Base-by-base conservation (phyloP, 495 filamentous ascomycete species). In the Penicillium bialowiezense region DNA sequence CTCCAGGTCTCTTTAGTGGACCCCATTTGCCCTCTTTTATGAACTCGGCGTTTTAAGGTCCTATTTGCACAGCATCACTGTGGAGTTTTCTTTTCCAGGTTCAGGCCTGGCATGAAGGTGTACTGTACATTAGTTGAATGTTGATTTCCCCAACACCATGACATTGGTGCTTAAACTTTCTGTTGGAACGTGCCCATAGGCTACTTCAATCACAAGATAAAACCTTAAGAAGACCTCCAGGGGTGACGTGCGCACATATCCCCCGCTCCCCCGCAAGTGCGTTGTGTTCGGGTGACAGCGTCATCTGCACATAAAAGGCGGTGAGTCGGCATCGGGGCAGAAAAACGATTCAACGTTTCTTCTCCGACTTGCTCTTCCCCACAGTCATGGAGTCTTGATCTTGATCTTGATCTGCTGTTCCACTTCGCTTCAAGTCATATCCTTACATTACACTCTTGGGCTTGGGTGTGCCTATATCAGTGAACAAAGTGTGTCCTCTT, bases 51-150 rank as follows among this genome's bases (percentile, higher is more conserved):
- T 60, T n/a, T 63, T 47, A 21, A 31, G 42, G 54, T 32, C 21
- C 36, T 51, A 44, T 54, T 53, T 64, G 58, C 62, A 60, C 61
- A 65, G 67, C 68, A 73, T 73, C 65, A 60, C 45, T 51, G 48
- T 52, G 68, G 70, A 67, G 70, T 73, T 71, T 47, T 57, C 39
- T 45, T 58, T 54, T 56, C 58, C 55, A 54, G 46, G 58, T 51
- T 42, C 52, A 43, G 54, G 55, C 48, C 59, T 48, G 55, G 60
- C 67, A 67, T 48, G 41, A 54, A 58, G 59, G 62, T 62, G 58
- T 65, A 59, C 56, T 74, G 69, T 74, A 74, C 66, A 71, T 70
- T 74, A 74, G 65, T 66, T 48, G 26, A 29, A 48, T 23, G 26
- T n/a, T n/a, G 21, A 31, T 40, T 39, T 48, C 28, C 36, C 47